phyloP scores from a whole-genome alignment of 2,329 filamentous ascomycete genomes.

The Penicillium sp. region DNA sequence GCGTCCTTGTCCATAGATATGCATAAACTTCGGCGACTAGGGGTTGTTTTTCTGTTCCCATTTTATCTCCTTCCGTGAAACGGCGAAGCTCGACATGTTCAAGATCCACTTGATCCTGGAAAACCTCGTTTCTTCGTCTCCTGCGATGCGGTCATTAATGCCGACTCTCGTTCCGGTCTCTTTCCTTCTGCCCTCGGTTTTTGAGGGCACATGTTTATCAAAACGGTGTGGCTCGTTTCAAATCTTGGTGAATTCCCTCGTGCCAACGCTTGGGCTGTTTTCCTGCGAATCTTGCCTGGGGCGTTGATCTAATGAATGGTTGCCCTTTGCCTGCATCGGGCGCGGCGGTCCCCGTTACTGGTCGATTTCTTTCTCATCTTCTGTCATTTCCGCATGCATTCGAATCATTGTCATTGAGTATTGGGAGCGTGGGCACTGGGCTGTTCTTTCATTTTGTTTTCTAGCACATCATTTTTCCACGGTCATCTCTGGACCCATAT shows the following conservation, averaged over 20 bases:
- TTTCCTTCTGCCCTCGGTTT: slow-evolving; percentile 1
- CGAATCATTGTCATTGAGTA: slow-evolving; percentile 31
- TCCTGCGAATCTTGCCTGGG: slow-evolving; percentile 1
- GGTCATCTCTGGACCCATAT: slow-evolving; percentile 27
- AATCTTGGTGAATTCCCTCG: slow-evolving; percentile 9
- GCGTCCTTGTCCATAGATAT: slow-evolving; percentile 28
- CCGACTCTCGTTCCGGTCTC: slow-evolving; percentile 12
- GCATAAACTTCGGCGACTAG: slow-evolving; percentile 25
- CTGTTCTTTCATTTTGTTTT: slow-evolving; percentile 27
- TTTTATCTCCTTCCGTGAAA: neutral
- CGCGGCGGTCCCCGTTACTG: slow-evolving; percentile 9
- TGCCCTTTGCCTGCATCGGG: slow-evolving; percentile 11
- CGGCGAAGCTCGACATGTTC: neutral
- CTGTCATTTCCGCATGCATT: slow-evolving; percentile 27
- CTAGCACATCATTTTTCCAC: slow-evolving; percentile 29
- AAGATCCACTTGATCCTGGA: neutral
- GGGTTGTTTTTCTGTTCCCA: slow-evolving; percentile 15
- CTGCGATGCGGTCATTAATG: neutral
- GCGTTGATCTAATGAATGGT: slow-evolving; percentile 25
- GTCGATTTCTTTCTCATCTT: slow-evolving; percentile 17
- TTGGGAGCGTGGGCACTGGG: slow-evolving; percentile 29
- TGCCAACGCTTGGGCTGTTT: slow-evolving; percentile 1
- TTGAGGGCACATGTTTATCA: slow-evolving; percentile 2
- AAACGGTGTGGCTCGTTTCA: slow-evolving; percentile 17
- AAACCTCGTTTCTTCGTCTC: neutral